These are phyloP conservation scores for Monilinia laxa DNA, from an alignment of 2,329 filamentous ascomycete species.

Conservation along the genomic window DNA sequence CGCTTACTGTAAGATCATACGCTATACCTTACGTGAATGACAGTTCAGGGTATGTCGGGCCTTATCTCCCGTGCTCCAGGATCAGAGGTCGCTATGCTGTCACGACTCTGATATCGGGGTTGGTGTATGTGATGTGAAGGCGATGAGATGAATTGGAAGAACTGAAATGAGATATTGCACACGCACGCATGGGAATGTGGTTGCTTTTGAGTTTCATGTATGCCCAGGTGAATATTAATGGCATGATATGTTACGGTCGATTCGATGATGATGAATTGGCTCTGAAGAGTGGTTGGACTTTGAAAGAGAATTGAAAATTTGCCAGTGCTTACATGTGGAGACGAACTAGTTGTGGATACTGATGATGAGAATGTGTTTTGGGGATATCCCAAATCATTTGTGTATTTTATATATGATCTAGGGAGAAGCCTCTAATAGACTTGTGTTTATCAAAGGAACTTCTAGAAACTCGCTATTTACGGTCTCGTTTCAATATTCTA, in stretches of 20 bases:
- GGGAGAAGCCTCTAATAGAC: neutral
- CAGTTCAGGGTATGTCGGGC: neutral
- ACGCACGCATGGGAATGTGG: neutral
- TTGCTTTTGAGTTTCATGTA: neutral
- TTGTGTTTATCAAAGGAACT: no score
- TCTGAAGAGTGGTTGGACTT: neutral
- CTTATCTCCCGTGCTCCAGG: neutral
- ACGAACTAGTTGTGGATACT: neutral
- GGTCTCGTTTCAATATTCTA: neutral
- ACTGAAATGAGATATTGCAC: neutral
- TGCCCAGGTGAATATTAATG: no score
- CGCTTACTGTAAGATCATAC: slow-evolving; percentile 7
- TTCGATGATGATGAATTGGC: neutral
- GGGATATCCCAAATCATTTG: neutral
- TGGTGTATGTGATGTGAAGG: neutral
- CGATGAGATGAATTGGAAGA: neutral
- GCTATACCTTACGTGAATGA: neutral
- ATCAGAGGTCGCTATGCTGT: neutral
- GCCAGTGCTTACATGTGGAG: neutral
- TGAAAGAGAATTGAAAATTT: neutral
- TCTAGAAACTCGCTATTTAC: no score
- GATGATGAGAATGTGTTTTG: neutral
- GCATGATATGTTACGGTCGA: neutral
- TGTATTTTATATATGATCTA: neutral
- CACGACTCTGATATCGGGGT: neutral